These are phyloP conservation scores for Trichomonascaceae sp. DNA, from an alignment of 1,139 yeast species.

Conservation along the genomic window DNA sequence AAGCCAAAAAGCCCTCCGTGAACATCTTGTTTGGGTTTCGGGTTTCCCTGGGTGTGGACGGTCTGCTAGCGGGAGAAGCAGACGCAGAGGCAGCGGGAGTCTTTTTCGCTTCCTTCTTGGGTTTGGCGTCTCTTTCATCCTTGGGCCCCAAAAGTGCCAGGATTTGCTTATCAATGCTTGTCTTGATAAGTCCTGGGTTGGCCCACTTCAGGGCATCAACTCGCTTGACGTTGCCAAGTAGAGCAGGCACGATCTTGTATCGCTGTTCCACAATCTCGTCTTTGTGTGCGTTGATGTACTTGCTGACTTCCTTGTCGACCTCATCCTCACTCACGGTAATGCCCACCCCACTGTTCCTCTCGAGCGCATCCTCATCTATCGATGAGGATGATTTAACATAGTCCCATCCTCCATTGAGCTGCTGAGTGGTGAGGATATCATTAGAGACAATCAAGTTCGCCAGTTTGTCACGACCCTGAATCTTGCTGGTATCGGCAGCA, in stretches of 20 bases:
- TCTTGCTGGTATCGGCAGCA: conserved; percentile 13
- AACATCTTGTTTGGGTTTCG: conserved; percentile 48
- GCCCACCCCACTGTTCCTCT: conserved; percentile 71
- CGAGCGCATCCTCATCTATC: conserved; percentile 36
- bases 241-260: conserved; percentile 61
- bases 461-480: conserved; percentile 34
- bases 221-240: conserved; percentile 64
- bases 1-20: conserved; percentile 90
- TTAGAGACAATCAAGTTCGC: conserved; percentile 44
- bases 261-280: conserved; percentile 53
- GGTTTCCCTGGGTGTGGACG: conserved; percentile 28
- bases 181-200: conserved; percentile 72
- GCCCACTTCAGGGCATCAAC: conserved; percentile 84
- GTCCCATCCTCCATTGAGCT: conserved; percentile 69
- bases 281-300: conserved; percentile 46
- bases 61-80: conserved; percentile 11
- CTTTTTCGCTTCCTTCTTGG: conserved; percentile 15
- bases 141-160: conserved; percentile 75
- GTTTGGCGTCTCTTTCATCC: conserved; percentile 77
- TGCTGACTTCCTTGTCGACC: conserved; percentile 42
- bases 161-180: conserved; percentile 65
- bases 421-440: conserved; percentile 52
- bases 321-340: conserved; percentile 53
- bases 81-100: conserved; percentile 25
- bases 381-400: conserved; percentile 40